Conservation (phyloP, 2,329 filamentous ascomycete genomes). For the Claviceps spartinae region DNA sequence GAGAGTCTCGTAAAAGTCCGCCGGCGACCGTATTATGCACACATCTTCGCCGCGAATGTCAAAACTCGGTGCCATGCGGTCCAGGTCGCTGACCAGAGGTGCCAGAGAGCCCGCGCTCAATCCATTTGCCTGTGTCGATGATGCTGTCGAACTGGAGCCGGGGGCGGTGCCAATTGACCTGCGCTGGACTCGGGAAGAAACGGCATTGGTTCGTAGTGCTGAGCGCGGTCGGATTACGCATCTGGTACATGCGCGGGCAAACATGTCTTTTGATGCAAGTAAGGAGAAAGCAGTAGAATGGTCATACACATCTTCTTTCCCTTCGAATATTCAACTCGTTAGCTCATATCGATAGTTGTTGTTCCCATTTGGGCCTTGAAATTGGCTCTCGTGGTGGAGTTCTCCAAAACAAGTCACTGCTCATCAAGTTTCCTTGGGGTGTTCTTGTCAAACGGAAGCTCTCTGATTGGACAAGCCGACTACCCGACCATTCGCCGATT, state of each 20-base stretch:
- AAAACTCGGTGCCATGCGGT: conserved; percentile 82
- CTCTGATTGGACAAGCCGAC: conserved; percentile 1
- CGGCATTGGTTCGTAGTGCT: conserved; percentile 3
- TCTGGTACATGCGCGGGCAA: conserved; percentile 21
- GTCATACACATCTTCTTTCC: no score
- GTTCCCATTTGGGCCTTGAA: no score
- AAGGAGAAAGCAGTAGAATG: no score
- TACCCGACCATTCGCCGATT: conserved; percentile 20
- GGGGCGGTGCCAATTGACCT: conserved; percentile 27
- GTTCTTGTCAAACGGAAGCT: not conserved
- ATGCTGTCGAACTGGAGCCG: conserved; percentile 15
- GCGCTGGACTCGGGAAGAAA: conserved; percentile 20
- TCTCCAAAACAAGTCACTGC: not conserved
- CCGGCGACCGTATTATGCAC: conserved; percentile 61
- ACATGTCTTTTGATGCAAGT: conserved; percentile 13
- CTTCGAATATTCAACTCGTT: no score
- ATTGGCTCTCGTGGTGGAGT: not conserved
- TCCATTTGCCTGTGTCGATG: conserved; percentile 15
- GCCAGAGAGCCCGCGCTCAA: conserved; percentile 27
- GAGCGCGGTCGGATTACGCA: conserved; percentile 15
- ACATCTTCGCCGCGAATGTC: conserved; percentile 73
- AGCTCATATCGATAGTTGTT: no score
- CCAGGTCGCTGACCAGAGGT: conserved; percentile 57
- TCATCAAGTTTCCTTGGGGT: not conserved
- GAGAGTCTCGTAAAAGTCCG: conserved; percentile 82